phyloP scores from a whole-genome alignment of 2,329 filamentous ascomycete species.

The Ophiostoma sp. region DNA sequence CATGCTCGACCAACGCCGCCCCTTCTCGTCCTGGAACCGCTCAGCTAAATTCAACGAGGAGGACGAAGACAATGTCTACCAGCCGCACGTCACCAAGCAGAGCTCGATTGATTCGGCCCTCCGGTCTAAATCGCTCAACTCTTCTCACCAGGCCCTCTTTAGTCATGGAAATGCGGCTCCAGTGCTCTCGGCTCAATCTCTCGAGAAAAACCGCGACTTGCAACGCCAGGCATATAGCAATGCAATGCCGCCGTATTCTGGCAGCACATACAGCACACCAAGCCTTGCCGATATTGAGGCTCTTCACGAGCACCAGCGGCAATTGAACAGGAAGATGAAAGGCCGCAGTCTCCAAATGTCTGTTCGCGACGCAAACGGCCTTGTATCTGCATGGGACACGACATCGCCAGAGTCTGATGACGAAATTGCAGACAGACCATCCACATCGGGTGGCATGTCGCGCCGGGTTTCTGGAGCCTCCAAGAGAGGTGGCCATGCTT shows the following conservation, averaged over 20 bases:
- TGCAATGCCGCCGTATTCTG: not conserved
- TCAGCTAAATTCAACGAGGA: not conserved
- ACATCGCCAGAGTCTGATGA: not conserved
- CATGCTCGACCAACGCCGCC: not conserved
- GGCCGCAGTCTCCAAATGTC: not conserved
- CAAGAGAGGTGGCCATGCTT: not conserved
- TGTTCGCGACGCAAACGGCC: not conserved
- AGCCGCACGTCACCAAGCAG: constrained; percentile 29
- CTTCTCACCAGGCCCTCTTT: constrained; percentile 25
- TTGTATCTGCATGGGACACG: not conserved
- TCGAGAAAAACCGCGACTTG: not conserved
- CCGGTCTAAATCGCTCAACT: constrained; percentile 30
- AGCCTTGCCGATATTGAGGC: constrained; percentile 9
- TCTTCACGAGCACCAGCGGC: not conserved
- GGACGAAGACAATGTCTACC: not conserved
- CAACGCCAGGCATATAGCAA: constrained; percentile 7
- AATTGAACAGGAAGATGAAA: not conserved
- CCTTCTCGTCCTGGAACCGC: constrained; percentile 10
- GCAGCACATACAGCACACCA: not conserved
- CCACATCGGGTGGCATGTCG: not conserved
- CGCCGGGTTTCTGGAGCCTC: not conserved
- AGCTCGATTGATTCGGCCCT: constrained; percentile 20
- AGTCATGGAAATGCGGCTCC: not conserved
- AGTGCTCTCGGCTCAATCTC: not conserved
- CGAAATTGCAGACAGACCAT: not conserved